Evolutionary conservation across 129 eudicot species (phyloP), one percentile per base, ranked within the genome.

Genomic region (Helichrysum umbraculigerum): DNA sequence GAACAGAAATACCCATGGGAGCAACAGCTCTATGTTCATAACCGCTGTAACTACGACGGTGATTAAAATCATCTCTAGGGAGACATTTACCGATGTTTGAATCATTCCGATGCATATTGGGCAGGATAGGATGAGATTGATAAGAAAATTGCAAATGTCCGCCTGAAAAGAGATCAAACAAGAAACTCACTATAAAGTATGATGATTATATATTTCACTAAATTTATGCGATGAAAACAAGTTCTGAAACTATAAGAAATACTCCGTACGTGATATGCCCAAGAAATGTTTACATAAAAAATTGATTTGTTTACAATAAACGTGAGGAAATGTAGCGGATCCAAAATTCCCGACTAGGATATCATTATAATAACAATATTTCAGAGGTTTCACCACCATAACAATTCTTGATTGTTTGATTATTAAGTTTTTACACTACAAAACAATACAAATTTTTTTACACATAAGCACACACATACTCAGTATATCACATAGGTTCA

Each of bases 61-160:
- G 84, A 71, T 81, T 77, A 21, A 86, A 54, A 82, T 87, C 88
- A 44, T 84, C 82, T 70, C 83, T 72, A 39, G 71, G 64, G 22
- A 73, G 63, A 81, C 37, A 80, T 51, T 67, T 68, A 32, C 42
- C 66, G 2, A 63, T 68, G 78, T 70, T 81, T 47, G 84, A 63
- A 19, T 79, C 29, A 71, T 70, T 70, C 44, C 58, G 78, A n/a
- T 29, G 37, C 59, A 41, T 75, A 63, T 67, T 58, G 58, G 65
- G 72, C 17, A 63, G 20, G 62, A 11, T 72, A 66, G 82, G 74
- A 62, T 75, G 80, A 66, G 79, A 22, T 58, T 80, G 61, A 75
- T 71, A 63, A 63, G 81, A 67, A 73, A 70, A 75, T 70, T 76
- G 84, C 76, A 65, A 77, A 35, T 37, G 58, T 62, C 56, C 75